Base-by-base conservation (phyloP, 1,284 basidiomycete species). In the Ganoderma resinaceum region DNA sequence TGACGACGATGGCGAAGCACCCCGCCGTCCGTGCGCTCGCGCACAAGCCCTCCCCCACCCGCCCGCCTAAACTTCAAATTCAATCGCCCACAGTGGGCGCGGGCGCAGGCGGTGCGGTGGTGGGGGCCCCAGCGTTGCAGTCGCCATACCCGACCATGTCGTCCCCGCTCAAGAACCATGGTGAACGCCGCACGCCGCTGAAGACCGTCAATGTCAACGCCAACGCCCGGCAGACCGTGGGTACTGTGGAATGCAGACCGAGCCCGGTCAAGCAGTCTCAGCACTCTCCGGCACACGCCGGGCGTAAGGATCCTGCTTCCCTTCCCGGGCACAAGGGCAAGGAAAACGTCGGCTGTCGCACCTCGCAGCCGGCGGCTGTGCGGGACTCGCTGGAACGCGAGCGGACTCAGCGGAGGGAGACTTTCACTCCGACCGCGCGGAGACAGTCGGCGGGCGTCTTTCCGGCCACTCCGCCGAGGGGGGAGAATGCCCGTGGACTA, bases 11-110 rank as follows among this genome's bases (percentile, higher is more conserved):
- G 68, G 76, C 77, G 16, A 76, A 74, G 63, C 78, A 78, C 58
- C 78, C 78, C 33, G 75, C 73, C n/a, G 69, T 76, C n/a, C 75
- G 75, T n/a, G 71, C 74, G 16, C 53, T 77, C 14, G 66, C 70
- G 12, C 73, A 72, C 61, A 43, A 43, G 23, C 42, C 61, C 33
- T 9, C 38, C 52, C 58, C 63, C 68, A 14, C 29, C 66, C 38
- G 35, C 49, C 29, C 40, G 68, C 20, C 68, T 26, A 62, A n/a
- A 63, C 71, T 16, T 70, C 7, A 60, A 70, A 46, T 46, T 8
- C 43, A n/a, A 0, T 18, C 29, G 16, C 65, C 62, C 37, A 9
- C 38, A 8, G 42, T 55, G 38, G 69, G 66, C 35, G 65, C 69
- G 20, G 68, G 72, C 18, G 23, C 37, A 3, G 67, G 66, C 43